phyloP scores from a whole-genome alignment of 306 rosid genomes.

The Spatholobus suberectus region DNA sequence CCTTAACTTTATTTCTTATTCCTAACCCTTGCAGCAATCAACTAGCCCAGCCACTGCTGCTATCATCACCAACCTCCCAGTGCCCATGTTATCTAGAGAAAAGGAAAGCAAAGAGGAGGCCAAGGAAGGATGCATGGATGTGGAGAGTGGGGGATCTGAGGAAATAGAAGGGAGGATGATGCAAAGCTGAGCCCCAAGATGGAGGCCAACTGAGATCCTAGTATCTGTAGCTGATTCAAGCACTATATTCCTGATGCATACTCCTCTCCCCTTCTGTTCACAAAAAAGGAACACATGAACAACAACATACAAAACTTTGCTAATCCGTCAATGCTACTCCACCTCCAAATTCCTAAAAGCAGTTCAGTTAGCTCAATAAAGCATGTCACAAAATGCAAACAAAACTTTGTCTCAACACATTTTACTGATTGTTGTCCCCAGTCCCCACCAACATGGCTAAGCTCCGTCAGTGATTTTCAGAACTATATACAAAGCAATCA shows the following conservation, averaged over 20 bases:
- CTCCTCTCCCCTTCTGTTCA: background rate
- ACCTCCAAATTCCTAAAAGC: background rate
- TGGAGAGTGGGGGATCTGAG: background rate
- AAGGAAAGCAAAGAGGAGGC: background rate
- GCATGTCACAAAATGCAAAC: constrained; percentile 13
- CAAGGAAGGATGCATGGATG: background rate
- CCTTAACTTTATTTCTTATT: background rate
- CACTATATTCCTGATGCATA: background rate
- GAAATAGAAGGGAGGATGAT: background rate
- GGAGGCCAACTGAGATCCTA: background rate
- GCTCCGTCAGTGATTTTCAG: background rate
- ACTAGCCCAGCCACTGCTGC: background rate
- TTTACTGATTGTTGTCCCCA: background rate
- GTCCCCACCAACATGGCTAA: background rate
- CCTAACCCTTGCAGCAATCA: background rate
- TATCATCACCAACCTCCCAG: background rate
- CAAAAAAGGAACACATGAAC: constrained; percentile 2
- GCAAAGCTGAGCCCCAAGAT: background rate
- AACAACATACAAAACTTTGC: constrained; percentile 22
- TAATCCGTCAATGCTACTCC: background rate
- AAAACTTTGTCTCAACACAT: constrained; percentile 2
- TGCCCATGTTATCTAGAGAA: background rate
- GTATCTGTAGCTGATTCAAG: background rate
- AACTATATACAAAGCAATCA: background rate
- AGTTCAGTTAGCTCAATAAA: background rate